phyloP scores from a whole-genome alignment of 164 flowering plant species.

The Houttuynia cordata region DNA sequence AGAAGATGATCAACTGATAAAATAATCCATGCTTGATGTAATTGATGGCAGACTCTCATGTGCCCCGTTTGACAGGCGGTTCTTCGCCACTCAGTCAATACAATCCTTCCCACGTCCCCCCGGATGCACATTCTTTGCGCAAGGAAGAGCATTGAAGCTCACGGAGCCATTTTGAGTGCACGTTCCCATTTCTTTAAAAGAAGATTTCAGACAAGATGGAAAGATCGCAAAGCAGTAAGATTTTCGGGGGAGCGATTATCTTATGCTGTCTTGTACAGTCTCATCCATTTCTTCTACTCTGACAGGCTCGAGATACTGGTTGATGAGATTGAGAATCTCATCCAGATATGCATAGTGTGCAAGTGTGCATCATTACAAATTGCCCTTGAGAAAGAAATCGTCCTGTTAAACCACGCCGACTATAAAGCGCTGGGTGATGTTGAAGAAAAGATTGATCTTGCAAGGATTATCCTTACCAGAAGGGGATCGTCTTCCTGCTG shows the following conservation, averaged over 20 bases:
- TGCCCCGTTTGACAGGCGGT: constrained; percentile 40
- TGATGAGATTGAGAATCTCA: constrained; percentile 93
- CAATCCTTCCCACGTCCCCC: constrained; percentile 39
- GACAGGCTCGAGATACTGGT: constrained; percentile 88
- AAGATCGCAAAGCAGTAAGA: constrained; percentile 66
- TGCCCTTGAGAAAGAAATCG: constrained; percentile 62
- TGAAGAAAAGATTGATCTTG: constrained; percentile 82
- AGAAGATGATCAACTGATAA: neutral
- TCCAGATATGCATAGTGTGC: constrained; percentile 88
- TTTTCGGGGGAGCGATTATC: constrained; percentile 61
- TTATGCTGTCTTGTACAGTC: constrained; percentile 75
- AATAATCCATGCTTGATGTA: neutral
- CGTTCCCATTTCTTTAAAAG: constrained; percentile 70
- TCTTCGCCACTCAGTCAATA: constrained; percentile 27
- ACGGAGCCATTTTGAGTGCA: constrained; percentile 77
- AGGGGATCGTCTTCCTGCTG: constrained; percentile 74
- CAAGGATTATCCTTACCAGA: constrained; percentile 86
- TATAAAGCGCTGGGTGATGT: constrained; percentile 70
- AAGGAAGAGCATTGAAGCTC: constrained; percentile 95
- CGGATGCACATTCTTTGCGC: constrained; percentile 69
- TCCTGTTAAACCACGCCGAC: constrained; percentile 75
- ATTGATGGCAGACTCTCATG: no score
- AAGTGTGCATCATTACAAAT: constrained; percentile 61
- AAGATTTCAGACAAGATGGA: constrained; percentile 80
- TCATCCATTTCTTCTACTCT: constrained; percentile 91